Conservation (phyloP, 2,329 filamentous ascomycete genomes). For the Talaromyces pinophilus region DNA sequence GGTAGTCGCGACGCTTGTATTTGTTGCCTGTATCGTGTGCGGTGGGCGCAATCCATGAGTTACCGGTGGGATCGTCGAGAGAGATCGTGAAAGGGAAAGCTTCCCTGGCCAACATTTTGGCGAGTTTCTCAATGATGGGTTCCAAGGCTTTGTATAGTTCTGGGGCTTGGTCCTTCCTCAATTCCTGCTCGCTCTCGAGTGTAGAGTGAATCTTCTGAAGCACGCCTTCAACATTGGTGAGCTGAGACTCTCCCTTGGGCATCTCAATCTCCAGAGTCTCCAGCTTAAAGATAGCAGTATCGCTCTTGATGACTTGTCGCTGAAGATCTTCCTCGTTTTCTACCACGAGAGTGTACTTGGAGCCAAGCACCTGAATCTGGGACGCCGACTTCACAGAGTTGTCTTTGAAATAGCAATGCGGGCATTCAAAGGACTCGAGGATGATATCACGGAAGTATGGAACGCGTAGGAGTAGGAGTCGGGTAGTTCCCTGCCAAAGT, state of each 20-base stretch:
- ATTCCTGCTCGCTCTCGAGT: constrained; percentile 77
- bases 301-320: constrained; percentile 88
- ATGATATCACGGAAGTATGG: constrained; percentile 98
- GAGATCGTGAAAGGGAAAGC: constrained; percentile 85
- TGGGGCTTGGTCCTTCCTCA: constrained; percentile 73
- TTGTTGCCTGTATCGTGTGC: constrained; percentile 75
- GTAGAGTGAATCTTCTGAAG: constrained; percentile 76
- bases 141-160: constrained; percentile 78
- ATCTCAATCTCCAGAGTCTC: constrained; percentile 93
- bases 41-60: constrained; percentile 93
- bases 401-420: constrained; percentile 85
- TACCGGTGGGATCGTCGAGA: constrained; percentile 88
- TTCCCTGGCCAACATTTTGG: constrained; percentile 74
- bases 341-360: constrained; percentile 78
- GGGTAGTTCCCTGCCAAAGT: constrained; percentile 71
- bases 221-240: constrained; percentile 91
- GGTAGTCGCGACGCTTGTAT: constrained; percentile 83
- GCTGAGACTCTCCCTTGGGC: constrained; percentile 82
- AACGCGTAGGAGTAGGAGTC: constrained; percentile 85
- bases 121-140: constrained; percentile 71
- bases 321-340: constrained; percentile 73
- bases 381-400: constrained; percentile 93
- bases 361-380: constrained; percentile 84
- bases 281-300: constrained; percentile 80
- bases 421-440: constrained; percentile 93